Base-by-base conservation (phyloP, 331 rosid species). In the Telfairia occidentalis region DNA sequence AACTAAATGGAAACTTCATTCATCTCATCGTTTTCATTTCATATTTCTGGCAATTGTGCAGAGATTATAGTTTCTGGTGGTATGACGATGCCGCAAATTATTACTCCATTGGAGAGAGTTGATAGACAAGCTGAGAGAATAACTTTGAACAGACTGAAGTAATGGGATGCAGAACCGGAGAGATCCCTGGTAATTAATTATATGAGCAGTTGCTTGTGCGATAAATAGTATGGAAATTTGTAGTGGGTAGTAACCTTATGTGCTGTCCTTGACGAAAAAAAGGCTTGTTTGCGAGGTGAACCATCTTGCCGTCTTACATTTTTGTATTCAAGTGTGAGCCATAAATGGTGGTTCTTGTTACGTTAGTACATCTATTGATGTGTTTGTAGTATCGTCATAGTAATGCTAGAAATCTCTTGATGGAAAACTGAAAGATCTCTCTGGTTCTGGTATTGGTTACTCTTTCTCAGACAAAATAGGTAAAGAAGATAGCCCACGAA, bases 31-130 rank as follows among this genome's bases (percentile, higher is more conserved):
- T 74, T 3, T 74, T 13, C 32, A 18, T 53, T 12, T 35, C 19
- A 34, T n/a, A 53, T 75, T 57, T 7, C 19, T 71, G 42, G 43
- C 2, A 43, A 42, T 32, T 53, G 63, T 84, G 86, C 96, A 92
- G 97, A 90, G 84, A 90, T 92, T 45, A 90, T 92, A 21, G 94
- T 92, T 83, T 92, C 97, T 16, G 97, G 96, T 70, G 97, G 97
- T 69, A 92, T 92, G 97, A 84, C 97, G n/a, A 88, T 92, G 96
- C 96, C 96, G 0, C 92, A 90, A 84, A 40, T 82, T 26, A 85
- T 92, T 66, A 86, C 97, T 75, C 94, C 97, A 2, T 7, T 76
- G 45, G 87, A 84, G 82, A 85, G 91, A 83, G 82, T 71, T 73
- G 49, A 86, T 79, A 81, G 83, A 40, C 83, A 63, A 76, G 85